A percentile compares a stretch with the other conserved stretches of the same genome.
Conservation (phyloP, 192 early-diverging fungal species). For the Helicostylum pulchrum region DNA sequence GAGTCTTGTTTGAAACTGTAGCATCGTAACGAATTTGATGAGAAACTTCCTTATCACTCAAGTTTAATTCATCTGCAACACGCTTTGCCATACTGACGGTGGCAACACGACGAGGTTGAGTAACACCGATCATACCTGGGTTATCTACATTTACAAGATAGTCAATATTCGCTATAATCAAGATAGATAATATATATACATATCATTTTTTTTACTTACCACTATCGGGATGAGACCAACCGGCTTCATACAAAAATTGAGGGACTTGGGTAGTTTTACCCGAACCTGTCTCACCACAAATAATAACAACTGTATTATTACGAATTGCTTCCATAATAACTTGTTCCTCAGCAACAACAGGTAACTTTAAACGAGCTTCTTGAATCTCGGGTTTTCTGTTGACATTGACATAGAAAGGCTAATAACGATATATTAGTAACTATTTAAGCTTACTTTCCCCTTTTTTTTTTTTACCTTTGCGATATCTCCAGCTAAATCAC, state of each 20-base stretch:
- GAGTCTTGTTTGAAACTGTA: conserved; percentile 66
- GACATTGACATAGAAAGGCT: conserved; percentile 74
- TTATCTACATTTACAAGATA: conserved; percentile 37
- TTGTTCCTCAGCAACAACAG: conserved; percentile 94
- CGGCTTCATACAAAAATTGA: conserved; percentile 96
- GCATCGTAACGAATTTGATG: conserved; percentile 94
- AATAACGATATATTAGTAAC: neutral
- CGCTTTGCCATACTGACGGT: conserved; percentile 95
- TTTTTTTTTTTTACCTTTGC: conserved; percentile 12
- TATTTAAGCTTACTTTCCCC: neutral
- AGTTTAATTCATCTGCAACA: conserved; percentile 86
- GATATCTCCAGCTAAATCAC: conserved; percentile 30
- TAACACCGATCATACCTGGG: conserved; percentile 94
- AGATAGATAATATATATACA: conserved; percentile 1
- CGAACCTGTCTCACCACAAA: conserved; percentile 98
- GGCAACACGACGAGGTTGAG: conserved; percentile 96
- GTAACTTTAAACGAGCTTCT: conserved; percentile 74
- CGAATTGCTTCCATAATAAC: conserved; percentile 95
- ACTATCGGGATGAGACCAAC: conserved; percentile 84
- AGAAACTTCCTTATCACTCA: conserved; percentile 65
- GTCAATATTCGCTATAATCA: neutral
- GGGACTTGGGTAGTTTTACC: conserved; percentile 98
- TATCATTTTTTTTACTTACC: conserved; percentile 31
- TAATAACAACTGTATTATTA: conserved; percentile 81
- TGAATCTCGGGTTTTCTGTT: conserved; percentile 73